Evolutionary conservation across 2,329 filamentous ascomycete genomes (phyloP).

Genomic region (Alternaria brassicae): DNA sequence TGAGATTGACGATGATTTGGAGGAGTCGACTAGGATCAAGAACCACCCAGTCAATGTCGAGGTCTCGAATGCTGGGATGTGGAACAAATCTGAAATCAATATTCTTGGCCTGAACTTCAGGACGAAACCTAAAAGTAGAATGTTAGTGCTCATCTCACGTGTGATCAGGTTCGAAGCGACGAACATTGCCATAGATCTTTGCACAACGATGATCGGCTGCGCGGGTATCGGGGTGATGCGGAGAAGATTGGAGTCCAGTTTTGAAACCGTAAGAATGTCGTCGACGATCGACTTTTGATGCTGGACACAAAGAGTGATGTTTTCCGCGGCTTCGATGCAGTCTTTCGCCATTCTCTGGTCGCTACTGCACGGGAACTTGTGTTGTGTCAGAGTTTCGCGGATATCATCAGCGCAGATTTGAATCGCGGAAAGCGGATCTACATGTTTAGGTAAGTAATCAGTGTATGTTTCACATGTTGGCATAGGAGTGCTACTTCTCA

Average conservation of each 20-base stretch:
- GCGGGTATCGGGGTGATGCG: constrained; percentile 49
- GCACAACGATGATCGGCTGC: constrained; percentile 46
- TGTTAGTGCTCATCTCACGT: neutral
- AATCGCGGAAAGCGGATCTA: constrained; percentile 41
- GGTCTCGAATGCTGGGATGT: constrained; percentile 44
- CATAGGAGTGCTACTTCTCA: constrained; percentile 34
- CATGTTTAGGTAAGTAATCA: neutral
- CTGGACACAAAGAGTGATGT: constrained; percentile 52
- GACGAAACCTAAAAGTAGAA: constrained; percentile 27
- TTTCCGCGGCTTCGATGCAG: constrained; percentile 44
- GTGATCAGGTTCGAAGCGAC: neutral
- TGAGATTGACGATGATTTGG: constrained; percentile 53
- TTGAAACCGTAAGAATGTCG: constrained; percentile 46
- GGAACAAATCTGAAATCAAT: constrained; percentile 40
- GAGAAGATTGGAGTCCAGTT: constrained; percentile 41
- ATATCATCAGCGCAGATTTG: constrained; percentile 46
- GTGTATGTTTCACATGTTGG: neutral
- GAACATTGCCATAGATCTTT: constrained; percentile 48
- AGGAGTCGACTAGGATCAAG: constrained; percentile 54
- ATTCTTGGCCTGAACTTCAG: constrained; percentile 42
- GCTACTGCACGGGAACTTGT: constrained; percentile 20
- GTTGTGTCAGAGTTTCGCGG: constrained; percentile 30
- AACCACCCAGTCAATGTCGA: constrained; percentile 50
- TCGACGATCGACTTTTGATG: constrained; percentile 48
- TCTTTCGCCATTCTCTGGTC: constrained; percentile 27